Base-by-base conservation (phyloP, 2,329 filamentous ascomycete genomes). In the Aureobasidium musti region DNA sequence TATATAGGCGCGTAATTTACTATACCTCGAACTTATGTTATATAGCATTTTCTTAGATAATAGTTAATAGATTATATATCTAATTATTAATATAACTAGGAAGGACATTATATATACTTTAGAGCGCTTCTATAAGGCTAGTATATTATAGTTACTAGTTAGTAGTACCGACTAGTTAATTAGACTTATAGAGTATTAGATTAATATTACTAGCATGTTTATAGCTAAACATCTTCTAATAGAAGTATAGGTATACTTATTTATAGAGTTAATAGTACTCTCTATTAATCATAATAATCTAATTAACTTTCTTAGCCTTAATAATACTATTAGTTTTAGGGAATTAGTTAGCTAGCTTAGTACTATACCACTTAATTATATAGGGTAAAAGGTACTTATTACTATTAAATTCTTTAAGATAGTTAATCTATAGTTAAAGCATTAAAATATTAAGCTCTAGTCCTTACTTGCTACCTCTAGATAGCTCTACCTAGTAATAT, bases 361-460 rank as follows among this genome's bases (percentile, higher is more conserved):
- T 5, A 2, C 1, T 6, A 45, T 21, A 45, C 41, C 21, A 45
- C n/a, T 45, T 19, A 10, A 45, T 19, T 45, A 45, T 21, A 21
- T 45, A 45, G 21, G 41, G 5, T 45, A 45, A 6, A 45, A 45
- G 19, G n/a, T 45, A 45, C n/a, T 45, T 3, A 3, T n/a, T 21
- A 45, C 41, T 45, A 45, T 45, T 45, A 45, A 45, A 45, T n/a
- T 45, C 41, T n/a, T 45, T 45, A 45, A 45, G 41, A n/a, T 45
- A 45, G n/a, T 45, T 21, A 4, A 21, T 45, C 41, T 45, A 45
- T 10, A 19, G 19, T n/a, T 45, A 21, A 45, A 45, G 41, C n/a
- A 21, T 2, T 19, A 21, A 45, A 21, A 45, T 19, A 19, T 45
- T 21, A 21, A 45, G 21, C 6, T 45, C 41, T 45, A 45, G 7